Percentiles rank a stretch among this genome's conserved stretches.
Evolutionary conservation across 2,329 filamentous ascomycete species (phyloP).

Genomic region (Drechmeria coniospora): DNA sequence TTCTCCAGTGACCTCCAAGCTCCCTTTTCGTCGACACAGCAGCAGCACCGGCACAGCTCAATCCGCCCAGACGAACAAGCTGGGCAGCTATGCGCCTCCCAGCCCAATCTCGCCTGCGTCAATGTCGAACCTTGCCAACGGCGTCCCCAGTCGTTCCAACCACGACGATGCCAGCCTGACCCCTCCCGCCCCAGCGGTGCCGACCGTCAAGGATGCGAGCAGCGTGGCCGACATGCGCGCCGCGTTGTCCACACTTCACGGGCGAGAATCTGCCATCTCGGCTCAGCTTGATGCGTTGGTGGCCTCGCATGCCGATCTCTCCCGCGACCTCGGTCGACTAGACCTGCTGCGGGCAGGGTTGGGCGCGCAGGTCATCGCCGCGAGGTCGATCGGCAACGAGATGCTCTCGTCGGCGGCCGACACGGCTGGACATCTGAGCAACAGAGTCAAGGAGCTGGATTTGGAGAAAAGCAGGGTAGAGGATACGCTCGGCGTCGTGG

Average conservation of each 20-base stretch:
- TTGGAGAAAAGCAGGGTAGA: constrained; percentile 84
- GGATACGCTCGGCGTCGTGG: constrained; percentile 78
- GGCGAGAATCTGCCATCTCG: constrained; percentile 60
- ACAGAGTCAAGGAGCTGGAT: constrained; percentile 75
- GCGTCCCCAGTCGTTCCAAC: constrained; percentile 20
- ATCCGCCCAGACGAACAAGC: not conserved
- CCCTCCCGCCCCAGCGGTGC: constrained; percentile 10
- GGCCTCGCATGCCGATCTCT: constrained; percentile 71
- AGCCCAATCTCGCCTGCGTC: constrained; percentile 21
- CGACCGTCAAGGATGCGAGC: constrained; percentile 49
- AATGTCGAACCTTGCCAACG: constrained; percentile 33
- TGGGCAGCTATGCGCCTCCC: constrained; percentile 26
- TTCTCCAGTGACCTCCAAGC: too few relatives aligned
- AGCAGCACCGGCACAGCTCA: too few relatives aligned
- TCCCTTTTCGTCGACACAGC: too few relatives aligned
- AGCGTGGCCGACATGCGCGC: constrained; percentile 67
- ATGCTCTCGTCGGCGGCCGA: constrained; percentile 79
- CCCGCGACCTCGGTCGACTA: constrained; percentile 71
- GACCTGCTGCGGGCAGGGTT: constrained; percentile 81
- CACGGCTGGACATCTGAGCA: constrained; percentile 73
- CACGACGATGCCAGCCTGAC: constrained; percentile 15
- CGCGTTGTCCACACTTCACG: constrained; percentile 59
- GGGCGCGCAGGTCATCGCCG: constrained; percentile 71
- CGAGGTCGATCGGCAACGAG: constrained; percentile 69
- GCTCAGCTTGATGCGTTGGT: constrained; percentile 61